A percentile compares a stretch with the other conserved stretches of the same genome.
These are phyloP conservation scores for Pseudogymnoascus sp. DNA, from an alignment of 2,329 filamentous ascomycete genomes.

Conservation along the genomic window DNA sequence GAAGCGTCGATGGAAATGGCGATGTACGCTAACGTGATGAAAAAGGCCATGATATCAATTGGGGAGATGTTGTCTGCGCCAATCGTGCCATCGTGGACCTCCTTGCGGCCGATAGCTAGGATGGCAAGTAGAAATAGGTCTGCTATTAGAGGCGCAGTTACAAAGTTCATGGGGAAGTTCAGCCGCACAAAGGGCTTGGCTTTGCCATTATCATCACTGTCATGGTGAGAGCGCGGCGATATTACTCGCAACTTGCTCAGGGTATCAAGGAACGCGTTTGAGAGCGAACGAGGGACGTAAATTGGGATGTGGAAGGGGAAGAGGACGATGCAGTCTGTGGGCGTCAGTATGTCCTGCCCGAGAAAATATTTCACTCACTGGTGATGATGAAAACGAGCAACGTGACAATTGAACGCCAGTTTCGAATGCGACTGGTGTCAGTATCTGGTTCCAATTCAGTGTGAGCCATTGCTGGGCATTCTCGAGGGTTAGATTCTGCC, in stretches of 20 bases:
- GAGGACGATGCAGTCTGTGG: constrained; percentile 59
- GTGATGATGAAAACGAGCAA: constrained; percentile 63
- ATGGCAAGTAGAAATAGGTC: constrained; percentile 68
- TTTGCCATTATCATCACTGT: constrained; percentile 27
- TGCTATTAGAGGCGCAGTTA: constrained; percentile 64
- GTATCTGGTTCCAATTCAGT: constrained; percentile 31
- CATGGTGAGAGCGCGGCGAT: constrained; percentile 30
- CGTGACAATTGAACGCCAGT: constrained; percentile 66
- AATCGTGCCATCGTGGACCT: constrained; percentile 63
- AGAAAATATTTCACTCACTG: constrained; percentile 47
- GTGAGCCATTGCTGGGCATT: not conserved
- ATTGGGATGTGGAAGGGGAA: constrained; percentile 63
- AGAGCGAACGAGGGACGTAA: constrained; percentile 48
- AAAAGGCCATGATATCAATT: constrained; percentile 69
- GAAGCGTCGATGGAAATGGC: constrained; percentile 73
- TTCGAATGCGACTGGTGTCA: constrained; percentile 50
- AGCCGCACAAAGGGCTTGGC: constrained; percentile 42
- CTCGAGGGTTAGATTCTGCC: not conserved
- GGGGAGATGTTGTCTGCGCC: constrained; percentile 61
- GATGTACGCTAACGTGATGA: constrained; percentile 68
- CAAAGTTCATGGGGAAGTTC: constrained; percentile 60
- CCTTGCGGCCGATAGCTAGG: constrained; percentile 56
- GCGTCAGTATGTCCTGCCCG: not conserved
- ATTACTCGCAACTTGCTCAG: constrained; percentile 49
- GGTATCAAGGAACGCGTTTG: constrained; percentile 38